These are phyloP conservation scores for Hordeum pubiflorum DNA, from an alignment of 202 grass and related monocot species.

Conservation along the genomic window DNA sequence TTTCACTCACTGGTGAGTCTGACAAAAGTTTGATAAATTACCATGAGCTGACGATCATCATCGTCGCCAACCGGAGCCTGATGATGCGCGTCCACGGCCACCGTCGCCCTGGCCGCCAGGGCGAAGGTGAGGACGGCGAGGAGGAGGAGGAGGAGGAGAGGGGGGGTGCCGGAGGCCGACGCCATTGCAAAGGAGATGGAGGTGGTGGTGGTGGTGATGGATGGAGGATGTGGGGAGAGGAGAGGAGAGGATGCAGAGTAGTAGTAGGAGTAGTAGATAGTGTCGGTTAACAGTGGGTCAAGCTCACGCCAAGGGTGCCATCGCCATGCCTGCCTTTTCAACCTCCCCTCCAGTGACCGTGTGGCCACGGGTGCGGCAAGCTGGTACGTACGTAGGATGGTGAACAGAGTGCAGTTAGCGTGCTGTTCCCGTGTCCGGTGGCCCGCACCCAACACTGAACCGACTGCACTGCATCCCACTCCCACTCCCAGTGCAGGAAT, in stretches of 20 bases:
- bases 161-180: not conserved
- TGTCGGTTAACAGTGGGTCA: not conserved
- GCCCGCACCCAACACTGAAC: not conserved
- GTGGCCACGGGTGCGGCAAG: too few species aligned
- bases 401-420: not conserved
- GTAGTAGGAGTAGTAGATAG: not conserved
- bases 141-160: not conserved
- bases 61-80: too few species aligned
- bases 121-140: not conserved
- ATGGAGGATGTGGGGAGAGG: too few species aligned
- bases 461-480: too few species aligned
- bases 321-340: not conserved
- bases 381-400: too few species aligned
- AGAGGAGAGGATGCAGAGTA: not conserved
- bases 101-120: not conserved
- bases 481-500: too few species aligned
- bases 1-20: not conserved
- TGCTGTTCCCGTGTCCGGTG: not conserved
- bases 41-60: not conserved
- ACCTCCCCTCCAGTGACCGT: not conserved
- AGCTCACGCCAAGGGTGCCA: not conserved
- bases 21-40: not conserved
- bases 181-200: not conserved
- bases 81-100: not conserved
- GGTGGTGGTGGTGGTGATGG: too few species aligned